A percentile compares a stretch with the other conserved stretches of the same genome.
These are phyloP conservation scores for Cystofilobasidium bisporidii DNA, from an alignment of 768 basidiomycete species.

Conservation along the genomic window DNA sequence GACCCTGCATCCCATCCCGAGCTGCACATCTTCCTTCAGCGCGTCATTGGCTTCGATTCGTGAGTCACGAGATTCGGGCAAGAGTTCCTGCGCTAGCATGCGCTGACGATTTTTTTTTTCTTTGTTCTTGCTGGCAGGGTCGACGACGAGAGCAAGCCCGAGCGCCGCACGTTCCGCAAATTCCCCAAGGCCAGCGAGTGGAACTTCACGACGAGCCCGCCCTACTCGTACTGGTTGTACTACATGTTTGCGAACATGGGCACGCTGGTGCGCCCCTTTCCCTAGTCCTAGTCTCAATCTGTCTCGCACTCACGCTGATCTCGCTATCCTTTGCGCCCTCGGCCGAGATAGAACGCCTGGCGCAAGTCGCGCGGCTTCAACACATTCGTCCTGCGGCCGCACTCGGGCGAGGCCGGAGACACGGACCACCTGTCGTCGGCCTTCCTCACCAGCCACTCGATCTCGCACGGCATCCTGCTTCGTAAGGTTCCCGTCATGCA, in stretches of 20 bases:
- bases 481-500: slow-evolving; percentile 95
- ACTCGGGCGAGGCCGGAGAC: slow-evolving; percentile 95
- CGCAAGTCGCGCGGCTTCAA: slow-evolving; percentile 59
- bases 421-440: slow-evolving; percentile 94
- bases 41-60: slow-evolving; percentile 94
- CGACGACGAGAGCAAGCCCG: slow-evolving; percentile 92
- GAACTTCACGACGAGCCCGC: slow-evolving; percentile 81
- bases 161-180: slow-evolving; percentile 82
- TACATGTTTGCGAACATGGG: slow-evolving; percentile 97
- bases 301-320: no score
- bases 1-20: slow-evolving; percentile 85
- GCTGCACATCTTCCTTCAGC: slow-evolving; percentile 85
- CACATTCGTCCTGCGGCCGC: slow-evolving; percentile 92
- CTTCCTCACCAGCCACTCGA: slow-evolving; percentile 92
- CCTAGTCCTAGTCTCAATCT: no score
- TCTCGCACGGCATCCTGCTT: slow-evolving; percentile 96
- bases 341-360: slow-evolving; percentile 16
- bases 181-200: slow-evolving; percentile 85
- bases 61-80: no score
- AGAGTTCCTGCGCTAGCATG: no score
- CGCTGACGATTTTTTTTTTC: no score
- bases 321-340: not conserved
- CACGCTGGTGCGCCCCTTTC: slow-evolving; percentile 34
- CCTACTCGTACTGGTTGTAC: slow-evolving; percentile 94
- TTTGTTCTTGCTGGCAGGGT: no score